Evolutionary conservation across 768 basidiomycete species (phyloP).

Genomic region (Serendipita sp.): DNA sequence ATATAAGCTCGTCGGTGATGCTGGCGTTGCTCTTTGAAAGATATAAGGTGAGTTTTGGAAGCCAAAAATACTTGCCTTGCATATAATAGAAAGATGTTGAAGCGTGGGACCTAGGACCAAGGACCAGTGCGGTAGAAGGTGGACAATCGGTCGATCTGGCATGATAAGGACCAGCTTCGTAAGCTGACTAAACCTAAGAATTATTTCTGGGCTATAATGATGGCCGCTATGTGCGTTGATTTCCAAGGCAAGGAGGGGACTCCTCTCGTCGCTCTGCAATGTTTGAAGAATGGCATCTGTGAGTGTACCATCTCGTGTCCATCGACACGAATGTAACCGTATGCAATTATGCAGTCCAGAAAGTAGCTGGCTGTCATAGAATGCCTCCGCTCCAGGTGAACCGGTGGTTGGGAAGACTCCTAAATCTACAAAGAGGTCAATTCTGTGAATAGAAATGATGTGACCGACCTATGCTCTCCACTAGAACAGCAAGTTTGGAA

Average conservation of each 20-base stretch:
- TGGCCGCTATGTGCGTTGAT: conserved; percentile 48
- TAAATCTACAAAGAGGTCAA: conserved; percentile 32
- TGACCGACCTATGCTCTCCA: conserved; percentile 40
- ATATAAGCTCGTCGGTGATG: conserved; percentile 42
- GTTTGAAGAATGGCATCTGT: conserved; percentile 41
- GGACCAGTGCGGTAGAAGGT: conserved; percentile 37
- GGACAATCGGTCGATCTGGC: conserved; percentile 43
- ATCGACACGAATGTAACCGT: conserved; percentile 47
- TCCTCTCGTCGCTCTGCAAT: conserved; percentile 22
- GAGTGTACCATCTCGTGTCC: conserved; percentile 69
- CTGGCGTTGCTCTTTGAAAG: conserved; percentile 12
- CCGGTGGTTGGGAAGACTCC: conserved; percentile 51
- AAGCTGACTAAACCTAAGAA: conserved; percentile 36
- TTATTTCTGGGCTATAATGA: conserved; percentile 36
- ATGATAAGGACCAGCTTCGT: conserved; percentile 52
- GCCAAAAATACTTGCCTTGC: conserved; percentile 33
- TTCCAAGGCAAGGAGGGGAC: conserved; percentile 38
- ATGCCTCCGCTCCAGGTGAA: conserved; percentile 16
- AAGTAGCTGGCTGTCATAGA: conserved; percentile 26
- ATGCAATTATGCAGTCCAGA: conserved; percentile 42
- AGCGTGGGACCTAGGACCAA: conserved; percentile 28
- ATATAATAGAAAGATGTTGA: conserved; percentile 45
- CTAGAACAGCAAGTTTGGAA: conserved; percentile 40
- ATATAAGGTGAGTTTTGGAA: not conserved
- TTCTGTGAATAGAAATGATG: not conserved